Evolutionary conservation across 2,329 filamentous ascomycete genomes (phyloP), one percentile per base, ranked within the genome.

Genomic region (Chaetomium olivaceum): DNA sequence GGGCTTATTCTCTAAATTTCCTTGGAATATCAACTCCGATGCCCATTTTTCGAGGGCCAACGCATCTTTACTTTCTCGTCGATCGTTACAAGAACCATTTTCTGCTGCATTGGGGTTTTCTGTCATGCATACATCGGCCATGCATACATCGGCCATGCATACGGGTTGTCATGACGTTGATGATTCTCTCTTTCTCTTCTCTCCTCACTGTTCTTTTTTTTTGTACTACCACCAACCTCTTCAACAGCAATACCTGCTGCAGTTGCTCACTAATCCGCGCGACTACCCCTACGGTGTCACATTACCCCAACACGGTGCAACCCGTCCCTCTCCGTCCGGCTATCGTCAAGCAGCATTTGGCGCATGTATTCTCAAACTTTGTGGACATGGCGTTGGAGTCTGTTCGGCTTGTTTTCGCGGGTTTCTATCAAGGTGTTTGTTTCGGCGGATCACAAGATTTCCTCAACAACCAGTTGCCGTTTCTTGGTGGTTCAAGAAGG

Each of bases 131-230:
- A 67, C 67, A 71, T 61, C 62, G 63, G 69, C 70, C 65, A 68
- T 67, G 67, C 68, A 69, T 64, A 67, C 67, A 71, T 61, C 62
- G 63, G 69, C 70, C 65, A 68, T 67, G 67, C 68, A 69, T 65
- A 67, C 68, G 59, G 70, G 67, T 72, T 63, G 64, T 72, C 68
- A 73, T 52, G 71, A 72, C 63, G 63, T 70, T 68, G 68, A 73
- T 70, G 72, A 71, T 54, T 52, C 14, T 48, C 43, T 61, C 36
- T 58, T 55, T n/a, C 39, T 51, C 16, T 60, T 63, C 51, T 61
- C 23, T 60, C 23, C 39, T 59, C 59, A 57, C 23, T 21, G 12
- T 55, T 51, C 4, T 55, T 48, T 33, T 61, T 58, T 46, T 31
- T 58, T 67, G 61, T 67, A 67, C 52, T 61, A 67, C 54, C 62